Percentiles rank a stretch among this genome's conserved stretches.
phyloP scores from a whole-genome alignment of 106 monocot genomes.

The Dendrobium huoshanense region DNA sequence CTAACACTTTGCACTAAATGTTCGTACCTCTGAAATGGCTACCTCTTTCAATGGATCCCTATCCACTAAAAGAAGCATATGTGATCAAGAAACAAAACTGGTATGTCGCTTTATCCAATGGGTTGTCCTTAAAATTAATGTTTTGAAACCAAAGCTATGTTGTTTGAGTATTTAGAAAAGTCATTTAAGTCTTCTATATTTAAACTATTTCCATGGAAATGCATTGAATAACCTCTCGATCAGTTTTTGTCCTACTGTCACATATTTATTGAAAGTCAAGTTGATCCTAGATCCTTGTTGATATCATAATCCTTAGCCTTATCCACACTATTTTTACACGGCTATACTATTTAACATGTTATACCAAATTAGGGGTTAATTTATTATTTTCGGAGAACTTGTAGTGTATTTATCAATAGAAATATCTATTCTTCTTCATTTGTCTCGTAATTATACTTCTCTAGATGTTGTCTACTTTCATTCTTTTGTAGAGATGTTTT shows the following conservation, averaged over 20 bases:
- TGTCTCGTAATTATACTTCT: not conserved
- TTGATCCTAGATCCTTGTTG: not conserved
- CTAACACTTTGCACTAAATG: too few relatives aligned
- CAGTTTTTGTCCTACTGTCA: not conserved
- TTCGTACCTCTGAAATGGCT: too few relatives aligned
- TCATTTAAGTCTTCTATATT: not conserved
- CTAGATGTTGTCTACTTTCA: not conserved
- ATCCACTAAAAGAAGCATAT: conserved; percentile 8
- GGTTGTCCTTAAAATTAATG: not conserved
- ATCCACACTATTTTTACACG: not conserved
- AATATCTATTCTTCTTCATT: not conserved
- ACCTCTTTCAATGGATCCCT: not conserved
- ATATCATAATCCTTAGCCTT: not conserved
- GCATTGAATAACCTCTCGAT: not conserved
- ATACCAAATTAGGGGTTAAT: not conserved
- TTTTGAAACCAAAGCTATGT: not conserved
- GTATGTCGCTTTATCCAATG: conserved; percentile 10
- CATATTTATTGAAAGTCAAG: not conserved
- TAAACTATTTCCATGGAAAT: not conserved
- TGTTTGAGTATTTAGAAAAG: not conserved
- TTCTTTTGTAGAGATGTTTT: too few relatives aligned
- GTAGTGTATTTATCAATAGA: not conserved
- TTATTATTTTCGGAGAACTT: not conserved
- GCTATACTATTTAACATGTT: not conserved
- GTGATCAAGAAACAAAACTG: conserved; percentile 10